Percentiles rank a stretch among this genome's conserved stretches.
Evolutionary conservation across 2,329 filamentous ascomycete species (phyloP).

Genomic region (Fusarium subglutinans): DNA sequence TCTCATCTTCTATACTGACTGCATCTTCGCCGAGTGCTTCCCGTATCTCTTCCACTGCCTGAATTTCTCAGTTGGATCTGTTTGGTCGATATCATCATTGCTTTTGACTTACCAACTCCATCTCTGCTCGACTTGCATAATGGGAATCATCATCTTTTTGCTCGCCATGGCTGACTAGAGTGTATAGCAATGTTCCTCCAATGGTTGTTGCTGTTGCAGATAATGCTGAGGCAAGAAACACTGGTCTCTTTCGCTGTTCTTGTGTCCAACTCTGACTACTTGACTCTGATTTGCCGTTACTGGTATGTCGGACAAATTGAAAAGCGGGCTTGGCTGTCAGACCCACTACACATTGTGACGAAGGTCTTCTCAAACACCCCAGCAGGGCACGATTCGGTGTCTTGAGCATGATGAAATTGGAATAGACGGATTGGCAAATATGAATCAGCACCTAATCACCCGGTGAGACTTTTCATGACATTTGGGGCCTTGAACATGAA

Average conservation of each 20-base stretch:
- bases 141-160: rapidly evolving
- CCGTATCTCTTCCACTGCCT: constrained; percentile 67
- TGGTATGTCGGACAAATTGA: rapidly evolving
- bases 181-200: background rate
- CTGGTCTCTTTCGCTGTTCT: background rate
- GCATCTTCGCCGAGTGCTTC: constrained; percentile 58
- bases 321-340: rapidly evolving
- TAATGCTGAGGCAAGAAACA: background rate
- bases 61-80: rapidly evolving
- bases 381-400: background rate
- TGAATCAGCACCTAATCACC: rapidly evolving
- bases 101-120: background rate
- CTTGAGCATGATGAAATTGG: background rate
- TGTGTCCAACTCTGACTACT: rapidly evolving
- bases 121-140: background rate
- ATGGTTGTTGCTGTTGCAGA: background rate
- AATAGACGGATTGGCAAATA: rapidly evolving
- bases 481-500: background rate
- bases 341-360: background rate
- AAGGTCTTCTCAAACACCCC: no score
- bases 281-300: rapidly evolving
- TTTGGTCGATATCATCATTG: rapidly evolving
- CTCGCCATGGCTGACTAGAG: background rate
- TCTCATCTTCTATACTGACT: constrained; percentile 69
- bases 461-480: rapidly evolving